A percentile compares a stretch with the other conserved stretches of the same genome.
Evolutionary conservation across 75 land plant genomes (phyloP).

Genomic region (Selaginella tamariscina): DNA sequence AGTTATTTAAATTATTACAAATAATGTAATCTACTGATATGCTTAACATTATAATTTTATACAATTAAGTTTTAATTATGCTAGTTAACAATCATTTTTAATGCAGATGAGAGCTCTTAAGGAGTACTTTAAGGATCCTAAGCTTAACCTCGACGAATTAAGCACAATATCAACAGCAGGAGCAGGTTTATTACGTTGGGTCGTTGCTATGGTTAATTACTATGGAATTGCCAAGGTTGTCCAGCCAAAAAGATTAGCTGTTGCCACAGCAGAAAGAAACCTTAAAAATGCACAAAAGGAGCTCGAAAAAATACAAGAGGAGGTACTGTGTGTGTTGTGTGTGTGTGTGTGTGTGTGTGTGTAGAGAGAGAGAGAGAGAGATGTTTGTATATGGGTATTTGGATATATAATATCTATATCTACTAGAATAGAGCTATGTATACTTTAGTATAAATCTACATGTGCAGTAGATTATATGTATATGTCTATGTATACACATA

Average conservation of each 20-base stretch:
- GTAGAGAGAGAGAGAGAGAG: no score
- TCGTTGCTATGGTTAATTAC: constrained; percentile 30
- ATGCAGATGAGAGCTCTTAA: constrained; percentile 20
- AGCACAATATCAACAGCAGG: constrained; percentile 26
- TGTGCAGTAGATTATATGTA: background rate
- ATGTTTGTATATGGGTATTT: no score
- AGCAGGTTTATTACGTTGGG: constrained; percentile 31
- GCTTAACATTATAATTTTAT: no score
- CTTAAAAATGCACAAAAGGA: constrained; percentile 22
- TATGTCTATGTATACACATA: background rate
- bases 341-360: no score
- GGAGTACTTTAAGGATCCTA: constrained; percentile 32
- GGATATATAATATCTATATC: background rate
- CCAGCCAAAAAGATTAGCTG: constrained; percentile 25
- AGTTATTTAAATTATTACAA: no score
- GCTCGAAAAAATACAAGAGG: constrained; percentile 21
- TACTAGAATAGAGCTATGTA: no score
- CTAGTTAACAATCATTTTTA: background rate
- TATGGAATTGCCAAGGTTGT: constrained; percentile 23
- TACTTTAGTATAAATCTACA: background rate
- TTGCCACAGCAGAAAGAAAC: constrained; percentile 24
- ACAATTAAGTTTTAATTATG: no score
- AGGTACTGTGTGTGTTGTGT: no score
- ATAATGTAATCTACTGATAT: no score
- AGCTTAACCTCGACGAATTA: constrained; percentile 19